Evolutionary conservation across 257 asterid species (phyloP), one percentile per base, ranked within the genome.

Genomic region (Penstemon davidsonii): DNA sequence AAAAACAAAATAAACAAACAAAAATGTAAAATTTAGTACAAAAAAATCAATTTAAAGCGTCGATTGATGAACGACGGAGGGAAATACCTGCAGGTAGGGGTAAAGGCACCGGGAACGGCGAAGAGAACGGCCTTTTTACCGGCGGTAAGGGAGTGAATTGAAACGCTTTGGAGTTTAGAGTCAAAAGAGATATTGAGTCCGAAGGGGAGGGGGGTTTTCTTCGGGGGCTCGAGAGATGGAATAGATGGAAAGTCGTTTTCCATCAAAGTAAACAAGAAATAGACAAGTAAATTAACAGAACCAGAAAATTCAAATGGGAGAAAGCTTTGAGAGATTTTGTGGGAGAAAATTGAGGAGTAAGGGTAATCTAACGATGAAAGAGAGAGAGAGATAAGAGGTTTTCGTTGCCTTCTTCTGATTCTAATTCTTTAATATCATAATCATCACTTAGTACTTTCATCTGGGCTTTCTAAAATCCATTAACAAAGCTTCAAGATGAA

Each of bases 61-160:
- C 37, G 37, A 45, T n/a, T 43, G 4, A 8, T 6, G 4, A 11
- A 7, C 13, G 60, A 42, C 19, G 33, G 56, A 1, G 11, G 3
- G 0, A 12, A 62, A 47, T 54, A 90, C 97, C 97, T 91, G 94
- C 98, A 91, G 61, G 95, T 89, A 41, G 96, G 96, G 60, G 98
- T 91, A 79, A 91, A 91, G 50, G 98, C 98, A 40, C 96, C 95
- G 64, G 96, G 98, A 68, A 91, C 96, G 72, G 92, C 96, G 62
- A 89, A 89, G 38, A 91, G 72, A 65, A 91, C 50, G 79, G 78
- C 90, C 76, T 89, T 91, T 64, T 91, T 89, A 19, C 86, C 94
- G 76, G 88, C 81, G 72, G 91, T 85, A 45, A 91, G 85, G 4
- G 96, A 83, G 88, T 87, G 94, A 19, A 91, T 59, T 4, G 95